Evolutionary conservation across 805 yeast genomes (phyloP).

Genomic region (Blastobotrys terrestris): DNA sequence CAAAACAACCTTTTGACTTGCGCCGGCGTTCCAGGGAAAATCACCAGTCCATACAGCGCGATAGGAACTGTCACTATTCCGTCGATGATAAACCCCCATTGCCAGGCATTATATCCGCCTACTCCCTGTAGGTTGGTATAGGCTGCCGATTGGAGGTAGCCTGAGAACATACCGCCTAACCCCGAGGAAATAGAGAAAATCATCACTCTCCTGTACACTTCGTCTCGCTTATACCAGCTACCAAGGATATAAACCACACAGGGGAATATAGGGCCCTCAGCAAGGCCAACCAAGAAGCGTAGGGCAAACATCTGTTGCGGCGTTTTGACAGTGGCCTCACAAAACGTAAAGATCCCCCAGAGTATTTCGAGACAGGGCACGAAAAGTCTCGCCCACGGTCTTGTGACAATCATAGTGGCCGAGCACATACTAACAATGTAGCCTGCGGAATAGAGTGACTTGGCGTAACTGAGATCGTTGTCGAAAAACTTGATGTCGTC

Average conservation of each 20-base stretch:
- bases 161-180: constrained; percentile 40
- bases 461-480: constrained; percentile 42
- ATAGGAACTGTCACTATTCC: constrained; percentile 42
- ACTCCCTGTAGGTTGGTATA: constrained; percentile 15
- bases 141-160: constrained; percentile 41
- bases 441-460: constrained; percentile 39
- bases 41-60: constrained; percentile 36
- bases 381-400: constrained; percentile 30
- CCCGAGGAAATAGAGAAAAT: constrained; percentile 36
- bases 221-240: constrained; percentile 41
- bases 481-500: constrained; percentile 39
- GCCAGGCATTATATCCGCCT: constrained; percentile 41
- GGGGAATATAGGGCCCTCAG: constrained; percentile 41
- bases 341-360: constrained; percentile 36
- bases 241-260: constrained; percentile 38
- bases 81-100: constrained; percentile 50
- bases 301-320: constrained; percentile 35
- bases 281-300: constrained; percentile 39
- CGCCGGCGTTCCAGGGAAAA: constrained; percentile 44
- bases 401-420: constrained; percentile 31
- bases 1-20: background rate
- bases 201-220: constrained; percentile 38
- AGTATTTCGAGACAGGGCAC: constrained; percentile 33
- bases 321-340: constrained; percentile 29
- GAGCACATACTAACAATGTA: constrained; percentile 44